Evolutionary conservation across 2,329 filamentous ascomycete species (phyloP).

Genomic region (Pseudocercospora eumusae): DNA sequence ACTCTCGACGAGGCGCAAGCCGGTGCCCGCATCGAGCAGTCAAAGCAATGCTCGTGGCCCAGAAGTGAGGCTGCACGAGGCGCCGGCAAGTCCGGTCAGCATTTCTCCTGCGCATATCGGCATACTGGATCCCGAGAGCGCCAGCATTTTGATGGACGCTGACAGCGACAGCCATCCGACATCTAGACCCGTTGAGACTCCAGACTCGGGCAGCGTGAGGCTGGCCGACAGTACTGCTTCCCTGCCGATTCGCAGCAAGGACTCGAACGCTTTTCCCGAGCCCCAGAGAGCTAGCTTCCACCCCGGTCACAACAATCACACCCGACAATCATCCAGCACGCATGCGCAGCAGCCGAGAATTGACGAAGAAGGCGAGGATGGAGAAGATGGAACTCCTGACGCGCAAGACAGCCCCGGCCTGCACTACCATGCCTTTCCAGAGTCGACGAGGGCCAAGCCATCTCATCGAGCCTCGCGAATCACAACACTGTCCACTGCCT

Average conservation of each 20-base stretch:
- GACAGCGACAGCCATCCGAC: slow-evolving; percentile 26
- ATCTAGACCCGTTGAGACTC: slow-evolving; percentile 27
- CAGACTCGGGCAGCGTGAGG: slow-evolving; percentile 26
- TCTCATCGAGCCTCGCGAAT: slow-evolving; percentile 37
- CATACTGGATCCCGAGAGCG: slow-evolving; percentile 36
- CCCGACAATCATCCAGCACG: slow-evolving; percentile 26
- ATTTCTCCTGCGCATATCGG: slow-evolving; percentile 36
- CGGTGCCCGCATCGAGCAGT: slow-evolving; percentile 11
- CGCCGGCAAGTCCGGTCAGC: slow-evolving; percentile 39
- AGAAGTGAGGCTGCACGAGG: slow-evolving; percentile 37
- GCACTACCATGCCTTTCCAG: slow-evolving; percentile 53
- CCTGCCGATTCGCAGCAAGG: slow-evolving; percentile 28
- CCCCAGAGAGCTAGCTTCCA: slow-evolving; percentile 11
- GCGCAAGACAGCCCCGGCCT: slow-evolving; percentile 47
- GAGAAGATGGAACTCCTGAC: slow-evolving; percentile 21
- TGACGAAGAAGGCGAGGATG: slow-evolving; percentile 34
- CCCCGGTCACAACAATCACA: slow-evolving; percentile 18
- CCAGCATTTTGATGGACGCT: slow-evolving; percentile 29
- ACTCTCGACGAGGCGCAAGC: slow-evolving; percentile 21
- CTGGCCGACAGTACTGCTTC: slow-evolving; percentile 24
- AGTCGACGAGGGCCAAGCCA: slow-evolving; percentile 33
- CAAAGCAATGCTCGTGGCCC: slow-evolving; percentile 21
- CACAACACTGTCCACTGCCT: slow-evolving; percentile 36
- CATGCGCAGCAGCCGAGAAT: slow-evolving; percentile 27
- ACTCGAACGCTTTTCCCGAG: slow-evolving; percentile 20